Percentiles rank a stretch among this genome's conserved stretches.
Conservation (phyloP, 179 eudicot species). For the Spinacia oleracea region DNA sequence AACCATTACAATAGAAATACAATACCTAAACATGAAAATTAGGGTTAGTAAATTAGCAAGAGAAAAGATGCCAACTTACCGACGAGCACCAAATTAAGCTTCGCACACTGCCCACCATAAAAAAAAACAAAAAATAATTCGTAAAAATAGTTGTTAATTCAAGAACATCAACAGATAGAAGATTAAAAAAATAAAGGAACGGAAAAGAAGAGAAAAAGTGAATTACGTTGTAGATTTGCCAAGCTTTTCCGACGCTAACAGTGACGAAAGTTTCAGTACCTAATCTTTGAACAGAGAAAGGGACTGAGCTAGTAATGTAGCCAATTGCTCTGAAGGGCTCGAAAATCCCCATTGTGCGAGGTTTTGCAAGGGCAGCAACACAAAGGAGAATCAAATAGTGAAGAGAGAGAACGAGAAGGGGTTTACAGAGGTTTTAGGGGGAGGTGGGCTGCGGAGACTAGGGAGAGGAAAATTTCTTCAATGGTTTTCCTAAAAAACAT, state of each 20-base stretch:
- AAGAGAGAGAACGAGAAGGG: no score
- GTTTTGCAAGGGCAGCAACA: no score
- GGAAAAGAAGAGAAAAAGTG: background rate
- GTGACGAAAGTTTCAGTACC: slow-evolving; percentile 96
- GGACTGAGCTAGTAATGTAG: slow-evolving; percentile 72
- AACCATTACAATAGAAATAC: background rate
- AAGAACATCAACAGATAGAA: background rate
- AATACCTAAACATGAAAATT: background rate
- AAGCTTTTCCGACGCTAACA: slow-evolving; percentile 89
- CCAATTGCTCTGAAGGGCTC: slow-evolving; percentile 94
- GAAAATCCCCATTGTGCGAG: slow-evolving; percentile 53
- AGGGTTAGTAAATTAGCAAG: background rate
- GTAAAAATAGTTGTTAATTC: background rate
- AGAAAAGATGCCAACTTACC: slow-evolving; percentile 52
- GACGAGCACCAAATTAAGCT: slow-evolving; percentile 88
- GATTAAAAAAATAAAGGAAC: background rate
- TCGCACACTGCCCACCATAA: slow-evolving; percentile 83
- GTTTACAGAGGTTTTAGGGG: no score
- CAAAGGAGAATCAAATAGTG: no score
- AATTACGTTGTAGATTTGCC: slow-evolving; percentile 85
- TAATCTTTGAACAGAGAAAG: slow-evolving; percentile 74
- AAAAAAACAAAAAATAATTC: background rate
- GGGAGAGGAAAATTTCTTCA: no score
- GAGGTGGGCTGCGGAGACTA: no score
- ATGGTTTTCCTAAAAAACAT: no score